These are phyloP conservation scores for Cladobotryum mycophilum DNA, from an alignment of 2,329 filamentous ascomycete species.

Conservation along the genomic window DNA sequence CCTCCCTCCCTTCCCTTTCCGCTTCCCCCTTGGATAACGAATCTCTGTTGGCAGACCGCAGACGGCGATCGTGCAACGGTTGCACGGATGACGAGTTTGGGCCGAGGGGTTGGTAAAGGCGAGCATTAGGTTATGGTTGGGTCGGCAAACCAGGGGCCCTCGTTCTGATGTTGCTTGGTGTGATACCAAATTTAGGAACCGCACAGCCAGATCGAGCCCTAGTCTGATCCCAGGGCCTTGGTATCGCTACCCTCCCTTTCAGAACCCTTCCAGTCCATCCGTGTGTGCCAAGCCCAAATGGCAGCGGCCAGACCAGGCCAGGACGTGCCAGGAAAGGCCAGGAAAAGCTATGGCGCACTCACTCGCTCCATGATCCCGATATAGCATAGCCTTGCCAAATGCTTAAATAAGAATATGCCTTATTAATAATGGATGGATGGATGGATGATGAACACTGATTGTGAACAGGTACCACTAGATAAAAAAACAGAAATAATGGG, in stretches of 20 bases:
- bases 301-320: neutral
- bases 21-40: too few relatives aligned
- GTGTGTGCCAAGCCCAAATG: constrained; percentile 2
- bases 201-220: constrained; percentile 6
- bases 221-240: constrained; percentile 11
- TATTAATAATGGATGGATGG: too few relatives aligned
- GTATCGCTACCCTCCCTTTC: constrained; percentile 12
- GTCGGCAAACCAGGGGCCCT: neutral
- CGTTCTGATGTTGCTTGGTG: neutral
- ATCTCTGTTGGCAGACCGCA: neutral
- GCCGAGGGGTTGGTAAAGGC: neutral
- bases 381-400: too few relatives aligned
- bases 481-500: neutral
- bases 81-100: constrained; percentile 10
- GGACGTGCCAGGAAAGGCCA: too few relatives aligned
- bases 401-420: neutral
- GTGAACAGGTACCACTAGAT: too few relatives aligned
- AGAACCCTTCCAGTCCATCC: neutral
- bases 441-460: too few relatives aligned
- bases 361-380: too few relatives aligned
- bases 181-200: constrained; percentile 13
- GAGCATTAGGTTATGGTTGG: neutral
- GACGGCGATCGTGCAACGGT: constrained; percentile 11
- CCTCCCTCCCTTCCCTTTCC: too few relatives aligned
- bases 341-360: too few relatives aligned